These are phyloP conservation scores for Radiomyces spectabilis DNA, from an alignment of 192 early-diverging fungal genomes.

Conservation along the genomic window DNA sequence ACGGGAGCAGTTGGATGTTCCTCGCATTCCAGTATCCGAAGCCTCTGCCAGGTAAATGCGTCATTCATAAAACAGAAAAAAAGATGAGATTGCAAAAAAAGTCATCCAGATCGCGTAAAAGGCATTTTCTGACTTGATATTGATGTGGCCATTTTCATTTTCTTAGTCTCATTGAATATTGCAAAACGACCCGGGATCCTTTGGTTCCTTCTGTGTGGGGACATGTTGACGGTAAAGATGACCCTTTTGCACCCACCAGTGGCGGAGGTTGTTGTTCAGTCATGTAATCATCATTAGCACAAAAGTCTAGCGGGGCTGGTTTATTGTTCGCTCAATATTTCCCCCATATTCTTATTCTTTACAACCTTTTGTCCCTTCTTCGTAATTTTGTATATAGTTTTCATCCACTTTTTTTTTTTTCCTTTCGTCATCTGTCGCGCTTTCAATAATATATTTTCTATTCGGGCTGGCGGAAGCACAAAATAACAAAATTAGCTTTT, in stretches of 20 bases:
- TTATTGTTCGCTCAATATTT: not conserved
- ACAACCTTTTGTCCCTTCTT: not conserved
- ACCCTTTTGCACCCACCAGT: slow-evolving; percentile 30
- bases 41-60: slow-evolving; percentile 25
- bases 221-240: slow-evolving; percentile 30
- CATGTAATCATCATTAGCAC: slow-evolving; percentile 21
- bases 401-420: too few species aligned
- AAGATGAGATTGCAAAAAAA: slow-evolving; percentile 7
- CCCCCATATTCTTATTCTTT: not conserved
- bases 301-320: too few species aligned
- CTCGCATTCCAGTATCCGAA: slow-evolving; percentile 30
- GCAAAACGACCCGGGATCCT: slow-evolving; percentile 28
- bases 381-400: too few species aligned
- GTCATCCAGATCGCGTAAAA: slow-evolving; percentile 1
- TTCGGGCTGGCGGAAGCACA: too few species aligned
- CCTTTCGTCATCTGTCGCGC: too few species aligned
- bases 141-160: not conserved
- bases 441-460: too few species aligned
- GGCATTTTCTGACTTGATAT: too few species aligned
- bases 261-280: slow-evolving; percentile 25
- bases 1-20: slow-evolving; percentile 32
- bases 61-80: not conserved
- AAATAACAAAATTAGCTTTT: too few species aligned
- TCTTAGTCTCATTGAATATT: slow-evolving; percentile 31
- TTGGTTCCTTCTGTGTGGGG: slow-evolving; percentile 39